phyloP scores from a whole-genome alignment of 768 basidiomycete genomes.

The Mycena filopes region DNA sequence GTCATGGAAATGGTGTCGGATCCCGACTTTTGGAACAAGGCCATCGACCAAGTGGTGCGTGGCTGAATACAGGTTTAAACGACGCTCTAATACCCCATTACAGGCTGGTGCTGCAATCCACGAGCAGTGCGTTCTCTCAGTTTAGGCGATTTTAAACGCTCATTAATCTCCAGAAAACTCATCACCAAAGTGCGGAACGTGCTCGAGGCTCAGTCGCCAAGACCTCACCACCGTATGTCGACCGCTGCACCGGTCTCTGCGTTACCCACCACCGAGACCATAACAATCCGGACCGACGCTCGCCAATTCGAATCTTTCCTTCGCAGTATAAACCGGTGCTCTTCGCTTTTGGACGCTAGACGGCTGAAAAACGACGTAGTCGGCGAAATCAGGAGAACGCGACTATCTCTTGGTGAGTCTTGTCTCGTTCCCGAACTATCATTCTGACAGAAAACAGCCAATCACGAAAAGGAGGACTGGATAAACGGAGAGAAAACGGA shows the following conservation, averaged over 20 bases:
- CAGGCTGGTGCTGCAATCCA: slow-evolving; percentile 64
- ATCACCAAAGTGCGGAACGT: slow-evolving; percentile 89
- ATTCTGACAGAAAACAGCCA: slow-evolving; percentile 56
- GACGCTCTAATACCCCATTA: slow-evolving; percentile 4
- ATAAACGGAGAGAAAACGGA: slow-evolving; percentile 89
- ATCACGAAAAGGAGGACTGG: slow-evolving; percentile 90
- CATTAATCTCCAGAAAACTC: slow-evolving; percentile 66
- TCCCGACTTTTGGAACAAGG: slow-evolving; percentile 96
- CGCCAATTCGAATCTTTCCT: slow-evolving; percentile 94
- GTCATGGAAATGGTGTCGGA: slow-evolving; percentile 93
- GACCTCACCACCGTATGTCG: slow-evolving; percentile 55
- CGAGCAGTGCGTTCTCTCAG: slow-evolving; percentile 52
- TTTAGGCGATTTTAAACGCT: slow-evolving; percentile 14
- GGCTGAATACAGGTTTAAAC: slow-evolving; percentile 2
- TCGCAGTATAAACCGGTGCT: slow-evolving; percentile 82
- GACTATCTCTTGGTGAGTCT: slow-evolving; percentile 71
- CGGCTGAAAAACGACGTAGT: slow-evolving; percentile 92
- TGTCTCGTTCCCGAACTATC: too few species aligned
- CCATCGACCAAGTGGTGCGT: slow-evolving; percentile 91
- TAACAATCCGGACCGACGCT: slow-evolving; percentile 83
- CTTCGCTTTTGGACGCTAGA: slow-evolving; percentile 88
- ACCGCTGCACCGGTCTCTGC: slow-evolving; percentile 48
- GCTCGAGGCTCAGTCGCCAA: slow-evolving; percentile 81
- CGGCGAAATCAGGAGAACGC: slow-evolving; percentile 88
- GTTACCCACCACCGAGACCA: slow-evolving; percentile 67